phyloP scores from a whole-genome alignment of 345 rosid species.

The Abelmoschus esculentus region DNA sequence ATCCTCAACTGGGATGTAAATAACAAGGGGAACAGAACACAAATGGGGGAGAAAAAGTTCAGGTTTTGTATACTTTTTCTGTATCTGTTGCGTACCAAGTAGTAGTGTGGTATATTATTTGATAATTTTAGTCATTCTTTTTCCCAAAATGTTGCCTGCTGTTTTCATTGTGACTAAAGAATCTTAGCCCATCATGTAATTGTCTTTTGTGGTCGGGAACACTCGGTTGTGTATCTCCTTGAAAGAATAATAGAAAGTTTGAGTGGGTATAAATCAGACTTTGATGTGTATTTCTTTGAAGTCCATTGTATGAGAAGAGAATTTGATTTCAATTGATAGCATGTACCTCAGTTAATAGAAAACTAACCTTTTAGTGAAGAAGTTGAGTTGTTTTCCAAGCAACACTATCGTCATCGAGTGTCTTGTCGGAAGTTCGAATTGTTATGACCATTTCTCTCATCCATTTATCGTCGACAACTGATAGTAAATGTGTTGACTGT shows the following conservation, averaged over 20 bases:
- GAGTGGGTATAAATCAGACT: not conserved
- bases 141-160: conserved; percentile 4
- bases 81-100: conserved; percentile 11
- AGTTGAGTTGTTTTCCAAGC: not conserved
- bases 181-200: not conserved
- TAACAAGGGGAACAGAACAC: conserved; percentile 2
- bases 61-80: conserved; percentile 39
- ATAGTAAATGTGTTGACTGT: too few species aligned
- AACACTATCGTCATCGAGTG: too few species aligned
- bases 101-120: conserved; percentile 22
- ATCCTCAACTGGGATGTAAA: conserved; percentile 55
- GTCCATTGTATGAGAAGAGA: not conserved
- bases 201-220: conserved; percentile 3
- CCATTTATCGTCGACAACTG: too few species aligned
- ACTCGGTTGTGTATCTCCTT: not conserved
- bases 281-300: not conserved
- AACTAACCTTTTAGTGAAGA: not conserved
- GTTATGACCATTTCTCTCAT: too few species aligned
- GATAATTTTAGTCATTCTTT: conserved; percentile 55
- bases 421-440: too few species aligned
- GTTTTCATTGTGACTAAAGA: not conserved
- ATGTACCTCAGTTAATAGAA: too few species aligned
- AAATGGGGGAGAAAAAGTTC: not conserved
- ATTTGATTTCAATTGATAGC: not conserved
- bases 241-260: not conserved